Conservation (phyloP, 257 asterid species). For the Primulina tabacum region DNA sequence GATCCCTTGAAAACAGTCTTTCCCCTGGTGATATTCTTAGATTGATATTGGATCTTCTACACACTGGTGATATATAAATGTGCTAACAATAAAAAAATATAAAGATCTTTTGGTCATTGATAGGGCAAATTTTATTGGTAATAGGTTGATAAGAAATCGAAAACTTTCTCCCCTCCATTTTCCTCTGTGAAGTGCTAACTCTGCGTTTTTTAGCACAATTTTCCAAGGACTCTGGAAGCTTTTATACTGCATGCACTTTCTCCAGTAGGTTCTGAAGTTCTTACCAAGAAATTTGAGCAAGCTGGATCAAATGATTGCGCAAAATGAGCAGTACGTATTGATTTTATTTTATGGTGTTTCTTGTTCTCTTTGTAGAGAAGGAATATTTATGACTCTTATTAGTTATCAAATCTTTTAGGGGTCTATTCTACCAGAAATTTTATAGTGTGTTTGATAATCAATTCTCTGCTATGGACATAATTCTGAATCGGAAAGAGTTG, state of each 20-base stretch:
- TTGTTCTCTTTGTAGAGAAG: slow-evolving; percentile 25
- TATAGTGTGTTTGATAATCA: slow-evolving; percentile 71
- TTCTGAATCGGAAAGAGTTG: slow-evolving; percentile 36
- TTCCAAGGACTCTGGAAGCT: slow-evolving; percentile 95
- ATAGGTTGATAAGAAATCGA: no score
- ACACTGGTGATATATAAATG: no score
- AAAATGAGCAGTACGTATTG: slow-evolving; percentile 51
- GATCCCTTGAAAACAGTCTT: background rate
- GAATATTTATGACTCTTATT: background rate
- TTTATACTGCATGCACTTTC: slow-evolving; percentile 65
- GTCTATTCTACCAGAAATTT: slow-evolving; percentile 62
- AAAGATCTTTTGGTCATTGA: no score
- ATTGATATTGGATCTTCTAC: no score
- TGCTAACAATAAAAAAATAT: no score
- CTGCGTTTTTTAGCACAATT: slow-evolving; percentile 62
- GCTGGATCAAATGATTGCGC: slow-evolving; percentile 43
- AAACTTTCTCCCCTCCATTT: slow-evolving; percentile 15
- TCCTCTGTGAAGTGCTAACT: slow-evolving; percentile 22
- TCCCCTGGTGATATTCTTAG: no score
- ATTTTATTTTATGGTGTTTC: slow-evolving; percentile 22
- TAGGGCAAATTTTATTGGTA: no score
- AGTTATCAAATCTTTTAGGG: slow-evolving; percentile 38
- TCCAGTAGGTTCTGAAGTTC: slow-evolving; percentile 41
- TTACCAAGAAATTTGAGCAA: slow-evolving; percentile 89
- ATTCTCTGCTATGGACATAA: slow-evolving; percentile 64